Base-by-base conservation (phyloP, 805 yeast genomes). In the Schizosaccharomyces lindneri region DNA sequence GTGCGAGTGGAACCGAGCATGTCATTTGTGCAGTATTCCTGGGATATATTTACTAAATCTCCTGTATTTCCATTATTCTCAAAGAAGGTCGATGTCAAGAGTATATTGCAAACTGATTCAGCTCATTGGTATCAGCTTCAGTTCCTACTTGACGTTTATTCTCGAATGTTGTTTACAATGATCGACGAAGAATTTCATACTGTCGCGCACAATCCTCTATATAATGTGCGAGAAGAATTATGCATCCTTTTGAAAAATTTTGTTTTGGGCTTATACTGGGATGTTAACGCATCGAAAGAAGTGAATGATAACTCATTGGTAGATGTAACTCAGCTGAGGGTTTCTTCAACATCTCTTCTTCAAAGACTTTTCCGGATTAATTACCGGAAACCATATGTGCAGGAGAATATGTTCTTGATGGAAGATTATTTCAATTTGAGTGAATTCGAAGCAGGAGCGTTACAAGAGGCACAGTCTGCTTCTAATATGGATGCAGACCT, bases 331-430 rank as follows among this genome's bases (percentile, higher is more conserved):
- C 36, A 24, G 7, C 36, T 73, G 43, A 69, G 72, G 61, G 68
- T 67, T 3, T 67, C 77, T 0, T 72, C 84, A 0, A 68, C 81
- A n/a, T 72, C 75, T 32, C 74, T 84, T 2, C 69, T 84, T 61
- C 79, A 82, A 61, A 89, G 84, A 68, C 69, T 86, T 0, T 82
- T 84, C 68, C 67, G 78, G 62, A 78, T 85, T 61, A 84, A 86
- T 66, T 73, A 83, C n/a, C 74, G 90, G 60, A 71, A 84, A 62
- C 69, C 73, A 2, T 74, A 83, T 55, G 70, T 84, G 32, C 75
- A 75, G 0, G 68, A 69, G 1, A 72, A 70, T 2, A 78, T 82
- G 65, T 87, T 95, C 95, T 73, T 59, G 65, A 77, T 60, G 68
- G 68, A 62, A 63, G 27, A 65, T 68, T 6, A 67, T 66, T 5